phyloP scores from a whole-genome alignment of 179 eudicot genomes.

The Spinacia oleracea region DNA sequence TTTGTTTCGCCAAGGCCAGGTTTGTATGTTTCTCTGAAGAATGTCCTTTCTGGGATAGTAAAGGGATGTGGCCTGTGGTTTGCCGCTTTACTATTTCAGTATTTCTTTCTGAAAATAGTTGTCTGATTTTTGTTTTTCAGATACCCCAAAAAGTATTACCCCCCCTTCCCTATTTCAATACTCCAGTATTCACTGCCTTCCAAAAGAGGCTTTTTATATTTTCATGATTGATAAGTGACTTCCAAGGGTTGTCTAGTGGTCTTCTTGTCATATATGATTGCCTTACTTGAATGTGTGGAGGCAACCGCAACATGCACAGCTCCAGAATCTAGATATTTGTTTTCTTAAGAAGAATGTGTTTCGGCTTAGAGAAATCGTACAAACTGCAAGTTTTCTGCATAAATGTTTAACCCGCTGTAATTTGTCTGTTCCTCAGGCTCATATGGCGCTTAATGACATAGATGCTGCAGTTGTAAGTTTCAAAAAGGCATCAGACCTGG shows the following conservation, averaged over 20 bases:
- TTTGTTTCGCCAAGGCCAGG: conserved; percentile 94
- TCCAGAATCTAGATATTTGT: neutral
- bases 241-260: neutral
- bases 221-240: neutral
- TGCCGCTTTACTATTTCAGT: neutral
- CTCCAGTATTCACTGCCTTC: neutral
- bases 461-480: conserved; percentile 83
- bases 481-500: conserved; percentile 71
- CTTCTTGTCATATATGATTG: no score
- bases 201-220: neutral
- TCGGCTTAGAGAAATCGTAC: neutral
- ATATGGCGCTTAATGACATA: conserved; percentile 79
- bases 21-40: conserved; percentile 25
- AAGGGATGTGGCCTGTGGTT: neutral
- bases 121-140: neutral
- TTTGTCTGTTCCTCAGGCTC: conserved; percentile 46
- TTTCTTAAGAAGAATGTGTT: neutral
- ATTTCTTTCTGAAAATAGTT: neutral
- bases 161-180: neutral
- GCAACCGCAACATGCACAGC: no score
- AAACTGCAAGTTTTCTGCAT: neutral
- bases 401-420: conserved; percentile 9
- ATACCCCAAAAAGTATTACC: neutral
- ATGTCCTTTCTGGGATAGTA: neutral
- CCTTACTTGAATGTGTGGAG: neutral